Conservation (phyloP, 1,139 yeast genomes). For the Scheffersomyces lignicola region DNA sequence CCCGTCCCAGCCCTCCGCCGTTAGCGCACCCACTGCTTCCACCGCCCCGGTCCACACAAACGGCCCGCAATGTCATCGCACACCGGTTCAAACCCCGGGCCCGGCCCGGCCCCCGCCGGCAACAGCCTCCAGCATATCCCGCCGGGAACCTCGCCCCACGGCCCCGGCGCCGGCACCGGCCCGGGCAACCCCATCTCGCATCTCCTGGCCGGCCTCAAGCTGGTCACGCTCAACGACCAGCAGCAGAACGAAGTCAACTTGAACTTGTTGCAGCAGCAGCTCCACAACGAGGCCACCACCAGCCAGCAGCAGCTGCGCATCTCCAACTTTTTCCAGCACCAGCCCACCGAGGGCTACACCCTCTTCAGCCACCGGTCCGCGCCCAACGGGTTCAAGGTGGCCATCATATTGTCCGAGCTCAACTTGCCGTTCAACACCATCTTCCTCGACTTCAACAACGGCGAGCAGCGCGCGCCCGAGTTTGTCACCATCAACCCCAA, state of each 20-base stretch:
- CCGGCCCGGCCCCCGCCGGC: too few relatives aligned
- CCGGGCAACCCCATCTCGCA: constrained; percentile 33
- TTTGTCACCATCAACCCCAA: constrained; percentile 90
- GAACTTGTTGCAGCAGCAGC: constrained; percentile 42
- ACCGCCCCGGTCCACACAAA: too few relatives aligned
- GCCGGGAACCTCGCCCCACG: neutral
- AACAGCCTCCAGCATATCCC: too few relatives aligned
- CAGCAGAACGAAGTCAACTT: constrained; percentile 44
- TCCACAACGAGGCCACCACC: constrained; percentile 37
- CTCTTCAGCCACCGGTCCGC: constrained; percentile 90
- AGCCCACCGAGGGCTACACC: constrained; percentile 83
- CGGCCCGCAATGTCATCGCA: too few relatives aligned
- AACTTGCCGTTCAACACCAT: constrained; percentile 79
- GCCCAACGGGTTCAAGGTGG: constrained; percentile 96
- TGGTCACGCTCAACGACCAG: constrained; percentile 42
- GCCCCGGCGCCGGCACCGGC: neutral
- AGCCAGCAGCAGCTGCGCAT: constrained; percentile 54
- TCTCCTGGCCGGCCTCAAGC: constrained; percentile 51
- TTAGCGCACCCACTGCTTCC: too few relatives aligned
- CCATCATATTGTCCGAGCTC: constrained; percentile 83
- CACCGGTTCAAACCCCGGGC: too few relatives aligned
- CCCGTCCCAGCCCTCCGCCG: too few relatives aligned
- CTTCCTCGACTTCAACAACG: constrained; percentile 81
- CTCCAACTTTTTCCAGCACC: constrained; percentile 71
- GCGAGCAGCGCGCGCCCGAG: constrained; percentile 93